These are phyloP conservation scores for Xylaria sp. DNA, from an alignment of 2,329 filamentous ascomycete species.

Conservation along the genomic window DNA sequence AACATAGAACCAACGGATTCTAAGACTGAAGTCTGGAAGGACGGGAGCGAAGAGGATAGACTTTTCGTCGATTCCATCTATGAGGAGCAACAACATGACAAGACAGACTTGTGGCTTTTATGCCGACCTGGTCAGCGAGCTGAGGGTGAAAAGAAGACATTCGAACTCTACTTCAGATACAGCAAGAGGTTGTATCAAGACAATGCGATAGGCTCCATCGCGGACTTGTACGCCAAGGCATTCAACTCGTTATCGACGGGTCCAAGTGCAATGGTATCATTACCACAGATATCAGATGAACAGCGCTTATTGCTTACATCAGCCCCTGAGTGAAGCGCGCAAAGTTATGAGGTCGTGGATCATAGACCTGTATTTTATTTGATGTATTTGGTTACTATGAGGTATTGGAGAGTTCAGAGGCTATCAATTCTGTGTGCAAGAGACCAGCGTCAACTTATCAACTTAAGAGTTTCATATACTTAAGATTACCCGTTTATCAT, in stretches of 20 bases:
- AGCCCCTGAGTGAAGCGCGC: neutral
- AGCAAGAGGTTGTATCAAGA: constrained; percentile 11
- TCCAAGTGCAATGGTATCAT: constrained; percentile 11
- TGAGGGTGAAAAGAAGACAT: constrained; percentile 11
- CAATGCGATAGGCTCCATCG: neutral
- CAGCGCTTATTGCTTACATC: constrained; percentile 3
- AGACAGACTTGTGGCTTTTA: constrained; percentile 14
- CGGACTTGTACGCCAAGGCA: constrained; percentile 9
- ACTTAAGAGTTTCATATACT: neutral
- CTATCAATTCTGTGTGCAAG: neutral
- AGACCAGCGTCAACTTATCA: neutral
- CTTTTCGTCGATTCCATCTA: constrained; percentile 12
- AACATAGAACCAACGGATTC: constrained; percentile 17
- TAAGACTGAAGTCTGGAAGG: constrained; percentile 10
- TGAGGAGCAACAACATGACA: constrained; percentile 17
- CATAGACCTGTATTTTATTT: neutral
- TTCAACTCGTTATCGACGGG: constrained; percentile 6
- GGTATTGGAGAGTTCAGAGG: neutral
- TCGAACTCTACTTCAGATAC: constrained; percentile 11
- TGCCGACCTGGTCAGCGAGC: constrained; percentile 6
- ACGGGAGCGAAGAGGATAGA: constrained; percentile 1
- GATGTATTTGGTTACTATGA: neutral
- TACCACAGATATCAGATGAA: constrained; percentile 15
- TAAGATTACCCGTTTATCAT: neutral
- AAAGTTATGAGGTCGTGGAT: neutral